Evolutionary conservation across 306 rosid species (phyloP).

Genomic region (Castanea mollissima): DNA sequence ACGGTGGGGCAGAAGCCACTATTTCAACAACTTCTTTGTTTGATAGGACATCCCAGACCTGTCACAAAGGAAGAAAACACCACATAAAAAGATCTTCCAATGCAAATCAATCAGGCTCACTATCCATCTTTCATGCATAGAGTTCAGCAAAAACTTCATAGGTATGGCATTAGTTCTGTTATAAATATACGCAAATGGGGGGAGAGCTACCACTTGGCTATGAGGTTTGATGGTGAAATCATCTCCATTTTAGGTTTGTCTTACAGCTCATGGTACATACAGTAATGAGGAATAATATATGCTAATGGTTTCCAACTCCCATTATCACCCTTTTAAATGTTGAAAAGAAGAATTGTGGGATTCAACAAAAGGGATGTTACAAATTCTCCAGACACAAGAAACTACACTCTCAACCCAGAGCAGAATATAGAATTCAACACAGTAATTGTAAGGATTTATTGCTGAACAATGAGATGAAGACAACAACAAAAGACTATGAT

Average conservation of each 20-base stretch:
- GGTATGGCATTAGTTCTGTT: not conserved
- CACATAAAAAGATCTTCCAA: not conserved
- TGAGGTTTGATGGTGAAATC: not conserved
- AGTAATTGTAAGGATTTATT: not conserved
- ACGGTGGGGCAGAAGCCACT: slow-evolving; percentile 54
- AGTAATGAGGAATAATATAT: not conserved
- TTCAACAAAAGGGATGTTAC: not conserved
- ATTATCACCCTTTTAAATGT: not conserved
- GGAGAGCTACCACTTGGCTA: not conserved
- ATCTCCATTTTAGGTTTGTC: no score
- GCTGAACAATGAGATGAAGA: not conserved
- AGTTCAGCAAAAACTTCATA: not conserved
- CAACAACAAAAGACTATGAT: not conserved
- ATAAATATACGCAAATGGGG: not conserved
- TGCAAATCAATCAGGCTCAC: not conserved
- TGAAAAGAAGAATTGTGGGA: not conserved
- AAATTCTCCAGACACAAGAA: not conserved
- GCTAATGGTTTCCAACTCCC: not conserved
- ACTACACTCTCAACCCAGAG: not conserved
- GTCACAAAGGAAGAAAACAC: slow-evolving; percentile 11
- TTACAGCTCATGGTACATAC: no score
- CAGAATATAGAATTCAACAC: not conserved
- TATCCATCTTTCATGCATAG: not conserved
- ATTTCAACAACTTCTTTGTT: slow-evolving; percentile 65
- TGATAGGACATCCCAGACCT: slow-evolving; percentile 90